Percentiles rank a stretch among this genome's conserved stretches.
Conservation (phyloP, 176 grass and related monocot species). For the Typha latifolia region DNA sequence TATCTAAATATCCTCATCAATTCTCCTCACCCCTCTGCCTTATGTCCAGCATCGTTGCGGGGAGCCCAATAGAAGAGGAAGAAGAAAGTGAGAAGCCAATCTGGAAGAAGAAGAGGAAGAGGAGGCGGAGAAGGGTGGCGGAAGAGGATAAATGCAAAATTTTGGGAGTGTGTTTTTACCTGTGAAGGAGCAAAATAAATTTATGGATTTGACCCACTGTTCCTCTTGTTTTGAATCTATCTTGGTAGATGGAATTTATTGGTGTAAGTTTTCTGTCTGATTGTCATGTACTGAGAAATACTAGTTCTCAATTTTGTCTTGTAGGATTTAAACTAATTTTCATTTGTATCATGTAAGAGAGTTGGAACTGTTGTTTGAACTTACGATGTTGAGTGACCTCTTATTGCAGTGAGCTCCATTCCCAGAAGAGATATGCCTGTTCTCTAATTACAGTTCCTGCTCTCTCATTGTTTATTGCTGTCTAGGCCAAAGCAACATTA, state of each 20-base stretch:
- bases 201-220: too few species aligned
- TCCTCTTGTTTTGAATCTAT: too few species aligned
- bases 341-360: background rate
- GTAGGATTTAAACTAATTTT: background rate
- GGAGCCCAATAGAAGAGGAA: too few species aligned
- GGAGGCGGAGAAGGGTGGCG: constrained; percentile 23
- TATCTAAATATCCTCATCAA: too few species aligned
- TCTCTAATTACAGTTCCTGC: background rate
- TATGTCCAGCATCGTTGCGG: too few species aligned
- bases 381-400: background rate
- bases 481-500: too few species aligned
- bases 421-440: background rate
- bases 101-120: constrained; percentile 57
- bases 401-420: background rate
- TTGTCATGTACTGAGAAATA: background rate
- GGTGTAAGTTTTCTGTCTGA: background rate
- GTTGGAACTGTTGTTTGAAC: background rate
- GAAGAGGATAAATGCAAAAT: constrained; percentile 20
- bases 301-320: background rate
- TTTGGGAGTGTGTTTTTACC: background rate
- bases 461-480: background rate
- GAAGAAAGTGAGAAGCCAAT: constrained; percentile 36
- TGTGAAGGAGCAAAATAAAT: too few species aligned
- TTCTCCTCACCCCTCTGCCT: too few species aligned
- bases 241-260: background rate